Evolutionary conservation across 805 yeast species (phyloP), one percentile per base, ranked within the genome.

Genomic region (Dipodascus geniculatus): DNA sequence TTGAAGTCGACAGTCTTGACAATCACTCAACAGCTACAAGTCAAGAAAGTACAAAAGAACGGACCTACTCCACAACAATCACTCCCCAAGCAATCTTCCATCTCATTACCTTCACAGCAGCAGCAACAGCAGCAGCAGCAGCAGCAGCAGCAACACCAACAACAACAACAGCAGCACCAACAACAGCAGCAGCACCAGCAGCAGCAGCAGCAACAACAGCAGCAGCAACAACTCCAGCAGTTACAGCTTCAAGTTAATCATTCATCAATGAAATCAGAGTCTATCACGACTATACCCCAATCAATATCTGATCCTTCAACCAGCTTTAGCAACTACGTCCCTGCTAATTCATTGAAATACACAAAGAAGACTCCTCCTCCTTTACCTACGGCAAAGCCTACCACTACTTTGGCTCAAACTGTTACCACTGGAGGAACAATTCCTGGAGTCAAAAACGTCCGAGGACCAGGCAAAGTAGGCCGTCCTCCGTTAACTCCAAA

Each of bases 1-100:
- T 49, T 54, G 28, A 54, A 55, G 14, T 49, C 54, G 8, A 35
- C 53, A 42, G 65, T 60, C 33, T 50, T 61, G n/a, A 55, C 55
- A 14, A 49, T 61, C 17, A 56, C 58, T 51, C 49, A 47, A 23
- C 49, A 47, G 49, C 24, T 47, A 22, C 49, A 47, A 38, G 44
- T 38, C 8, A 38, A 38, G 14, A 38, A 38, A 38, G 44, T 38
- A n/a, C 44, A 38, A 38, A 38, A 38, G 44, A n/a, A 28, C 11
- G 33, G 33, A 28, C 33, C 33, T 28, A 28, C 33, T 6, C 33
- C 33, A 28, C 33, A 28, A 28, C 33, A 28, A 11, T 28, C 33
- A 28, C 6, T 28, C 11, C 33, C 33, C 11, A 28, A 28, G 11
- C 33, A 28, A 28, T 11, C 33, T 6, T 28, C 33, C n/a, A n/a